phyloP scores from a whole-genome alignment of 2,329 filamentous ascomycete genomes.

The Stemphylium vesicarium region DNA sequence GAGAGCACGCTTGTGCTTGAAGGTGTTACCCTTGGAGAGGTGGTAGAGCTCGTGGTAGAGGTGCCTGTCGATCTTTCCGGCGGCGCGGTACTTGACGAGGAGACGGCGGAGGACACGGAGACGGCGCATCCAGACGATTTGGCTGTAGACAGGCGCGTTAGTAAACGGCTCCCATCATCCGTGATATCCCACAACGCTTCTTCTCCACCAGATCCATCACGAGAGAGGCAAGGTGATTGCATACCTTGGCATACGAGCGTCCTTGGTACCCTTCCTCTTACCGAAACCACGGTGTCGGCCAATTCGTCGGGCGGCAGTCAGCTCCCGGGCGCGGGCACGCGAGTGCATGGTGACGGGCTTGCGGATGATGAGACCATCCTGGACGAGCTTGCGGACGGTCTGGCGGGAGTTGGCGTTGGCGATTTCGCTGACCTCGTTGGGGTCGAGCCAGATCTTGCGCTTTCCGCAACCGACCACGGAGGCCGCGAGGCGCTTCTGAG shows the following conservation, averaged over 20 bases:
- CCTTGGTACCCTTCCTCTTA: slow-evolving; percentile 99
- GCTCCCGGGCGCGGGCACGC: slow-evolving; percentile 90
- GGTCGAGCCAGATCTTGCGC: slow-evolving; percentile 99
- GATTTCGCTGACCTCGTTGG: slow-evolving; percentile 99
- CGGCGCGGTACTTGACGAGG: slow-evolving; percentile 99
- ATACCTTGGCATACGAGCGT: slow-evolving; percentile 98
- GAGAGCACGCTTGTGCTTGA: slow-evolving; percentile 99
- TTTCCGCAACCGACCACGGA: slow-evolving; percentile 98
- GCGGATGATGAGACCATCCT: slow-evolving; percentile 99
- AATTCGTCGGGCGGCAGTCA: slow-evolving; percentile 92
- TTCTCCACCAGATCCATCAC: slow-evolving; percentile 12
- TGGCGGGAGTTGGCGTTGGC: slow-evolving; percentile 99
- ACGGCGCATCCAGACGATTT: slow-evolving; percentile 99
- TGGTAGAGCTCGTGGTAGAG: slow-evolving; percentile 99
- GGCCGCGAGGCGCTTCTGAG: slow-evolving; percentile 99
- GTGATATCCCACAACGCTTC: slow-evolving; percentile 8
- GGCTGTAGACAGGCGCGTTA: slow-evolving; percentile 62
- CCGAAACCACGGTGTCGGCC: slow-evolving; percentile 98
- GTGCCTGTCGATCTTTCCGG: slow-evolving; percentile 99
- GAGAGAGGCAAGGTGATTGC: slow-evolving; percentile 45
- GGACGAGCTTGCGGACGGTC: slow-evolving; percentile 98
- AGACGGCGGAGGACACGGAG: slow-evolving; percentile 98
- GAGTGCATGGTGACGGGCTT: slow-evolving; percentile 99
- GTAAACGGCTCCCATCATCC: slow-evolving; percentile 28
- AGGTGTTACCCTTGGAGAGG: slow-evolving; percentile 99